Percentiles rank a stretch among this genome's conserved stretches.
Conservation (phyloP, 805 yeast species). For the Metschnikowia similis region DNA sequence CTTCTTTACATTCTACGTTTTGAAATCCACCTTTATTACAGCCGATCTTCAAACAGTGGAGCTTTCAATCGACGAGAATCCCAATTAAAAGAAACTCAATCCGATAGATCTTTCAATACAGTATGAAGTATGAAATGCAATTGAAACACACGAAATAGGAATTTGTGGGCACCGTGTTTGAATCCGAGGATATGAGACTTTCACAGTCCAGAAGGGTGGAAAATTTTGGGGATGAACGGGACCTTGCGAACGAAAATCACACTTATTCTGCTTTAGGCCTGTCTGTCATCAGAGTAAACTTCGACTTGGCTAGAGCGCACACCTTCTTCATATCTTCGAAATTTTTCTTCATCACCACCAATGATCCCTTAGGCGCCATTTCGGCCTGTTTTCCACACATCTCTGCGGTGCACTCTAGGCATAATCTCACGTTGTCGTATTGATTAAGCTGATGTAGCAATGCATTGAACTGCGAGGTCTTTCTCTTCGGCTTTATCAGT, state of each 20-base stretch:
- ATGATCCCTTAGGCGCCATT: slow-evolving; percentile 21
- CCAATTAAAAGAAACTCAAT: too few species aligned
- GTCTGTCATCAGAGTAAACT: slow-evolving; percentile 1
- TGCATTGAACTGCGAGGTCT: slow-evolving; percentile 17
- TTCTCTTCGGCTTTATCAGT: slow-evolving; percentile 1
- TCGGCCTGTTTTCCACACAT: slow-evolving; percentile 19
- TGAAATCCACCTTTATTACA: too few species aligned
- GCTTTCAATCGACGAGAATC: too few species aligned
- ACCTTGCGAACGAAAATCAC: background rate
- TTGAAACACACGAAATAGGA: too few species aligned
- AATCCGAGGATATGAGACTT: too few species aligned
- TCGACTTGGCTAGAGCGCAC: slow-evolving; percentile 18
- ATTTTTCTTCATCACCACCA: slow-evolving; percentile 18
- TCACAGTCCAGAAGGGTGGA: too few species aligned
- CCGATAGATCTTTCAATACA: too few species aligned
- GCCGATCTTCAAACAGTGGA: too few species aligned
- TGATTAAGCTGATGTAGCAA: slow-evolving; percentile 24
- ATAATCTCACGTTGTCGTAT: slow-evolving; percentile 22
- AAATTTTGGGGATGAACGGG: too few species aligned
- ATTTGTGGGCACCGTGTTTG: too few species aligned
- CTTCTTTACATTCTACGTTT: too few species aligned
- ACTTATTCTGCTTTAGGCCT: background rate
- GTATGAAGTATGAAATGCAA: too few species aligned
- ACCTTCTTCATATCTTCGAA: slow-evolving; percentile 22
- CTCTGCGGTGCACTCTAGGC: slow-evolving; percentile 28